Base-by-base conservation (phyloP, 257 asterid species). In the Anisodus acutangulus region DNA sequence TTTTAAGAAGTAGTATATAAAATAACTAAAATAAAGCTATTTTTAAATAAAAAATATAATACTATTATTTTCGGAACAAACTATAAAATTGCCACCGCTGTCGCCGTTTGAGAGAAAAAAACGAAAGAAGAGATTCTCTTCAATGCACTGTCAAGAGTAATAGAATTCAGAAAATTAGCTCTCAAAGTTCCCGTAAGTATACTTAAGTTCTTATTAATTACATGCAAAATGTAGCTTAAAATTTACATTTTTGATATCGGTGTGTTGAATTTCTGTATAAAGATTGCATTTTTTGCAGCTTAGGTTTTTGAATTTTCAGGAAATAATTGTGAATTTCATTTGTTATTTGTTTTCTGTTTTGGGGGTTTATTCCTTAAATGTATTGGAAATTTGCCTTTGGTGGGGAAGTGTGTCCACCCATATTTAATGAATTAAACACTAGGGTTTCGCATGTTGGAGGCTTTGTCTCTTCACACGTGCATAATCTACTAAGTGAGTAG, bases 161-260 rank as follows among this genome's bases (percentile, higher is more conserved):
- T 37, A 39, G 7, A 39, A 68, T 53, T 11, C 26, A 37, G 26
- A 9, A 39, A 39, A 31, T 69, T 69, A 17, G 54, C 78, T 69
- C 78, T 69, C 54, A 68, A 68, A 15, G 78, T 69, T 41, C 54
- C 6, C 54, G 78, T 69, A 69, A 69, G 78, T 69, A 69, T 13
- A 68, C 31, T 39, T 69, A 13, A 4, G 0, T 69, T 69, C 17
- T 39, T 69, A 69, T 69, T 39, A 69, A 3, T 69, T 69, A 16
- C 78, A 69, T 69, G 54, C 78, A 69, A 16, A 41, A 16, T 16
- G 8, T 69, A 69, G 54, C 78, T 69, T 19, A 69, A 69, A 39
- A 15, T 39, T 8, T 39, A 39, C 78, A 39, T 39, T 39, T 31
- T 69, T 69, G 78, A 69, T 69, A 26, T 67, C 39, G 78, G 78